Percentiles rank a stretch among this genome's conserved stretches.
These are phyloP conservation scores for Sordariomycetes sp. DNA, from an alignment of 2,329 filamentous ascomycete genomes.

Conservation along the genomic window DNA sequence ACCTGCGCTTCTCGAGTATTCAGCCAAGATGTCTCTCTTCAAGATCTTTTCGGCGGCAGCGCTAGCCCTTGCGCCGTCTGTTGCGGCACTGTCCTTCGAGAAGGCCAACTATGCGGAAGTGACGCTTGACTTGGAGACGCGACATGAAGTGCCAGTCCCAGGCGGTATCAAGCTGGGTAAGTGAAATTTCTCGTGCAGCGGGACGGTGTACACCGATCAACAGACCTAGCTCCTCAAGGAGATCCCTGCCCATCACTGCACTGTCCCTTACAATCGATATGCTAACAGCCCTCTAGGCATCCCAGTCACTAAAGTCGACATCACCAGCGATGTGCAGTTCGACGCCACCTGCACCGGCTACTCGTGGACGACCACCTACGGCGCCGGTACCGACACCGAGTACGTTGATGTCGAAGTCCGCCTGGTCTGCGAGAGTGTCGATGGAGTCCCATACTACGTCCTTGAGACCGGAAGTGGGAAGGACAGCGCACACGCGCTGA, in stretches of 20 bases:
- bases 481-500: not conserved
- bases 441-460: not conserved
- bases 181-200: not conserved
- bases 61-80: not conserved
- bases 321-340: not conserved
- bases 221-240: not conserved
- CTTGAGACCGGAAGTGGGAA: not conserved
- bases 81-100: not conserved
- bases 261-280: not conserved
- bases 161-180: conserved; percentile 1
- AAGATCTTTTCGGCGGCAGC: not conserved
- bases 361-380: conserved; percentile 1
- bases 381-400: not conserved
- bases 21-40: too few relatives aligned
- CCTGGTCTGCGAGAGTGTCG: not conserved
- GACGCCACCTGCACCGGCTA: not conserved
- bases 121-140: not conserved
- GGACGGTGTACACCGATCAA: not conserved
- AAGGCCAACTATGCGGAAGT: not conserved
- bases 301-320: not conserved
- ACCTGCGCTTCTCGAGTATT: too few relatives aligned
- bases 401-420: not conserved
- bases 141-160: not conserved
- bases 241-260: not conserved
- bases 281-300: conserved; percentile 1